These are phyloP conservation scores for Trichoderma atroviride DNA, from an alignment of 2,329 filamentous ascomycete species.

Conservation along the genomic window DNA sequence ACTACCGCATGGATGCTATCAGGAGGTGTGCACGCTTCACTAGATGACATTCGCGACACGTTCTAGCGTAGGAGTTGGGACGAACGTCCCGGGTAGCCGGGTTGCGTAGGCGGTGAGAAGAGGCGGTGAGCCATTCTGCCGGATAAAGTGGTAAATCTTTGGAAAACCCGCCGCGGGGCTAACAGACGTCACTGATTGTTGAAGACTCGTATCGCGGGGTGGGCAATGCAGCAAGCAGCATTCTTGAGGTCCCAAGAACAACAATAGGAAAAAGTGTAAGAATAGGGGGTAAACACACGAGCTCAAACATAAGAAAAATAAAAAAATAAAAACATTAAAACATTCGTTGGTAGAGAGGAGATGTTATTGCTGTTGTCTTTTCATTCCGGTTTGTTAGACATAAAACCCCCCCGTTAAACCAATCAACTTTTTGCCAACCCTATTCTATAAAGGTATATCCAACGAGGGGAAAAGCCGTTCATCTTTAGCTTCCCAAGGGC, in stretches of 20 bases:
- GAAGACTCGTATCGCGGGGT: constrained; percentile 28
- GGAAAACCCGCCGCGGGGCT: constrained; percentile 14
- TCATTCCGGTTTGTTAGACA: not conserved
- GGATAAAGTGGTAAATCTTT: not conserved
- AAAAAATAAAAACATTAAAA: too few relatives aligned
- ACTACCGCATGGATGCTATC: constrained; percentile 16
- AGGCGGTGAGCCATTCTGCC: constrained; percentile 34
- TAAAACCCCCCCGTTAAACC: not conserved
- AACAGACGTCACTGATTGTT: constrained; percentile 15
- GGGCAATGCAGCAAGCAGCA: not conserved
- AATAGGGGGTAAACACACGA: not conserved
- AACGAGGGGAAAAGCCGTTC: not conserved
- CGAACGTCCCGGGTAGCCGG: not conserved
- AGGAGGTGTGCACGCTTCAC: constrained; percentile 1
- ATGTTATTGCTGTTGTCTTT: not conserved
- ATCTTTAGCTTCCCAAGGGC: not conserved
- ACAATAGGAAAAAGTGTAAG: not conserved
- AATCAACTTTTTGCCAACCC: not conserved
- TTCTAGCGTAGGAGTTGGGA: not conserved
- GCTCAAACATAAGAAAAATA: too few relatives aligned
- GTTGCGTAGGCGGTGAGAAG: constrained; percentile 23
- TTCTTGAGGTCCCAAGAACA: not conserved
- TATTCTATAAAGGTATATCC: constrained; percentile 16
- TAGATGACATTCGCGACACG: constrained; percentile 11
- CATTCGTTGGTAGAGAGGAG: not conserved